Percentiles rank a stretch among this genome's conserved stretches.
phyloP scores from a whole-genome alignment of 139 green algal species.

The Coelastrella sp. region DNA sequence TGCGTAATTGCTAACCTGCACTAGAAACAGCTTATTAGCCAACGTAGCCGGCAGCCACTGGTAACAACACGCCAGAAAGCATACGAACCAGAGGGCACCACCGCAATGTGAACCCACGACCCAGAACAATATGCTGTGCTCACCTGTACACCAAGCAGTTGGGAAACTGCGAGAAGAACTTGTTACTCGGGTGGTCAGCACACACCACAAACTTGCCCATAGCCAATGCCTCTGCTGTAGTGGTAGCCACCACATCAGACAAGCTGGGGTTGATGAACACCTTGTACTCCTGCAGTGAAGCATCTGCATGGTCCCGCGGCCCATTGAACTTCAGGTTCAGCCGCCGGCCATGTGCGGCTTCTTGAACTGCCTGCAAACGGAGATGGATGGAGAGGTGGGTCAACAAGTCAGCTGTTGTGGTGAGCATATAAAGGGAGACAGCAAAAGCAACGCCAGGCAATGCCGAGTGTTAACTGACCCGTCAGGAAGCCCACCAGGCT shows the following conservation, averaged over 20 bases:
- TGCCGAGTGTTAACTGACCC: too few relatives aligned
- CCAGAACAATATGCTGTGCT: background rate
- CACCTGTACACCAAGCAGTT: conserved; percentile 92
- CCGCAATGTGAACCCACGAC: too few relatives aligned
- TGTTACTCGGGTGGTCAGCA: conserved; percentile 96
- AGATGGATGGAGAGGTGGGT: background rate
- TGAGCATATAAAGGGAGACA: too few relatives aligned
- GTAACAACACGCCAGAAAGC: too few relatives aligned
- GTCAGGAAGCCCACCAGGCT: too few relatives aligned
- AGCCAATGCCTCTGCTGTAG: conserved; percentile 97
- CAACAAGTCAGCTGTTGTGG: too few relatives aligned
- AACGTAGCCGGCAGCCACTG: too few relatives aligned
- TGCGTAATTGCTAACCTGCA: too few relatives aligned
- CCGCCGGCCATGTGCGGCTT: conserved; percentile 55
- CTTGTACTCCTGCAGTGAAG: conserved; percentile 87
- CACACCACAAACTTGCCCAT: conserved; percentile 99
- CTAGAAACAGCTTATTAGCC: too few relatives aligned
- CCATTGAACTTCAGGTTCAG: conserved; percentile 91
- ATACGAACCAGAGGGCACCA: too few relatives aligned
- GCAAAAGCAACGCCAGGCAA: too few relatives aligned
- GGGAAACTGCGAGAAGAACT: conserved; percentile 87
- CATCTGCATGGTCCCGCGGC: conserved; percentile 91
- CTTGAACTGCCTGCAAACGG: conserved; percentile 70
- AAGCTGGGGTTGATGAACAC: conserved; percentile 98
- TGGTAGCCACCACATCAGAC: conserved; percentile 97